phyloP scores from a whole-genome alignment of 2,329 filamentous ascomycete species.

The Ceratocystis ficicola region DNA sequence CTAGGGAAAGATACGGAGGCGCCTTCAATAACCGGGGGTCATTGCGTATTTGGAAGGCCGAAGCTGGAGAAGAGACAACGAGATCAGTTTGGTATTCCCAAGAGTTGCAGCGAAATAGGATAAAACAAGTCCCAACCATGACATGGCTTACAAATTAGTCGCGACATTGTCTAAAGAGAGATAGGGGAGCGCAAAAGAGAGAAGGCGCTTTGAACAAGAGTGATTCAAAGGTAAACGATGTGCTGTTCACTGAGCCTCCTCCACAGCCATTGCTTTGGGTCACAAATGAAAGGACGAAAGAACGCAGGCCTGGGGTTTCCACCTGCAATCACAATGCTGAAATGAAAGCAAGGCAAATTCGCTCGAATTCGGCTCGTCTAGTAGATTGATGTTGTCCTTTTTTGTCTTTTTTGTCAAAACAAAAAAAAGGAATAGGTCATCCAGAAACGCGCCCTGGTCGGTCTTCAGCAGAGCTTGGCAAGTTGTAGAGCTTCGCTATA shows the following conservation, averaged over 20 bases:
- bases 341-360: background rate
- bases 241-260: background rate
- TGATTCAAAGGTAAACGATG: constrained; percentile 15
- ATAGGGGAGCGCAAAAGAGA: background rate
- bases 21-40: constrained; percentile 72
- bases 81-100: background rate
- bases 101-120: background rate
- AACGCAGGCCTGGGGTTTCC: background rate
- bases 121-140: background rate
- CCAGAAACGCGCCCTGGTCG: background rate
- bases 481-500: background rate
- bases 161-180: constrained; percentile 19
- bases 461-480: background rate
- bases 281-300: background rate
- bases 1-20: constrained; percentile 73
- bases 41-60: constrained; percentile 58
- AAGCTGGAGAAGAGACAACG: constrained; percentile 31
- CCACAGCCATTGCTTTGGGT: background rate
- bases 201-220: constrained; percentile 20
- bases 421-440: background rate
- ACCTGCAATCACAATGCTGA: background rate
- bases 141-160: constrained; percentile 20
- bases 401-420: background rate
- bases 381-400: background rate
- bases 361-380: background rate